Evolutionary conservation across 2,329 filamentous ascomycete species (phyloP), one percentile per base, ranked within the genome.

Genomic region (Blastomyces gilchristii): DNA sequence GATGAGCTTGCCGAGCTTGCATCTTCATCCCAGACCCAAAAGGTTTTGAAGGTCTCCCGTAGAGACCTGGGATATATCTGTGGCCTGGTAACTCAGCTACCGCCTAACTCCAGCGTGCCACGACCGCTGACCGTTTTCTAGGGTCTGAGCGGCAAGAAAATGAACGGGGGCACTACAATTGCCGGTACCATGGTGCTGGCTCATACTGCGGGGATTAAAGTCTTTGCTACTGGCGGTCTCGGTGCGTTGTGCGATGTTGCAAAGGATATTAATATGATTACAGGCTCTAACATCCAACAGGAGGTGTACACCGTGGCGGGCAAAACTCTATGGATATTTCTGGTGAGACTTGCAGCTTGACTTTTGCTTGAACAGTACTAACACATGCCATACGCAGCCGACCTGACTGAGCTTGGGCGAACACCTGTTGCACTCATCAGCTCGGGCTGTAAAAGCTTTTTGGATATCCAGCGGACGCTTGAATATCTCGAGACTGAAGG

Each of bases 161-260:
- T 90, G 54, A 88, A 95, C 74, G 94, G 92, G 37, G 94, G 93
- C 11, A 99, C 94, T 1, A 99, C 94, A 1, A 89, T 99, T 63
- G 86, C 93, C 5, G 92, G 89, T 1, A 99, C 94, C 2, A 97
- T 96, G 89, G 76, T 97, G 47, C 83, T 99, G 39, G 90, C 94
- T 54, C 83, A 89, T 66, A 79, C 92, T 64, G 93, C 91, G 37
- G 92, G 92, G 11, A 96, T 99, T 72, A 88, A 87, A 67, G 84
- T 99, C 59, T 97, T 99, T 75, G 94, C 91, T 34, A 99, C 94
- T 6, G 94, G 94, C 56, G 94, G 94, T 14, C 84, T 99, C 4
- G 93, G 76, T 77, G 66, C 39, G 69, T 69, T 39, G 3, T 37
- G 16, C 2, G 1, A 28, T 25, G 34, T 41, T 58, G 37, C 11